Conservation (phyloP, 2,329 filamentous ascomycete genomes). For the Curvularia sp. region DNA sequence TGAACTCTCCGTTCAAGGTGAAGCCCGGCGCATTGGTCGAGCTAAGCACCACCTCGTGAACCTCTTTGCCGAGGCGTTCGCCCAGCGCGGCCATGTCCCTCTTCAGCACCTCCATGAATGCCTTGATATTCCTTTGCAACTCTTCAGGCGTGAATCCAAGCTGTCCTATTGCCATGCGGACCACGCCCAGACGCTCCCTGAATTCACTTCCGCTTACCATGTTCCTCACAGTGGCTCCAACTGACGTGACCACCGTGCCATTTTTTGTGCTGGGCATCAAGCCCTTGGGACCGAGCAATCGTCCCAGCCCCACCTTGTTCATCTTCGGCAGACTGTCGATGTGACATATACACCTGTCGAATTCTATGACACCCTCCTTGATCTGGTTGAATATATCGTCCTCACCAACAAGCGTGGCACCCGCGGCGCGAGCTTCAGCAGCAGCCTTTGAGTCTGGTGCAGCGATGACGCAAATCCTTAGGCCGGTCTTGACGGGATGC, state of each 20-base stretch:
- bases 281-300: conserved; percentile 84
- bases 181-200: conserved; percentile 81
- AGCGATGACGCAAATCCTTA: conserved; percentile 88
- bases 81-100: conserved; percentile 73
- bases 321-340: conserved; percentile 76
- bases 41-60: conserved; percentile 81
- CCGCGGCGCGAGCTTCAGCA: conserved; percentile 75
- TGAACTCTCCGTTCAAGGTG: conserved; percentile 82
- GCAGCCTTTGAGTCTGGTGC: conserved; percentile 79
- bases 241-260: conserved; percentile 85
- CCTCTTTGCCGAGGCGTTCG: conserved; percentile 71
- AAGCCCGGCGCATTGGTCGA: conserved; percentile 87
- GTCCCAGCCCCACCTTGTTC: conserved; percentile 79
- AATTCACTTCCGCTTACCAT: conserved; percentile 87
- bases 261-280: conserved; percentile 91
- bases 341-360: conserved; percentile 90
- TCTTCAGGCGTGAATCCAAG: conserved; percentile 86
- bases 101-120: conserved; percentile 78
- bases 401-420: conserved; percentile 84
- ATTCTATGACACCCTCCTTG: conserved; percentile 77
- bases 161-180: conserved; percentile 90
- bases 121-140: conserved; percentile 82
- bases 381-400: conserved; percentile 84
- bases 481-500: conserved; percentile 86
- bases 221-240: conserved; percentile 76